Percentiles rank a stretch among this genome's conserved stretches.
These are phyloP conservation scores for Bipolaris zeicola DNA, from an alignment of 2,329 filamentous ascomycete genomes.

Conservation along the genomic window DNA sequence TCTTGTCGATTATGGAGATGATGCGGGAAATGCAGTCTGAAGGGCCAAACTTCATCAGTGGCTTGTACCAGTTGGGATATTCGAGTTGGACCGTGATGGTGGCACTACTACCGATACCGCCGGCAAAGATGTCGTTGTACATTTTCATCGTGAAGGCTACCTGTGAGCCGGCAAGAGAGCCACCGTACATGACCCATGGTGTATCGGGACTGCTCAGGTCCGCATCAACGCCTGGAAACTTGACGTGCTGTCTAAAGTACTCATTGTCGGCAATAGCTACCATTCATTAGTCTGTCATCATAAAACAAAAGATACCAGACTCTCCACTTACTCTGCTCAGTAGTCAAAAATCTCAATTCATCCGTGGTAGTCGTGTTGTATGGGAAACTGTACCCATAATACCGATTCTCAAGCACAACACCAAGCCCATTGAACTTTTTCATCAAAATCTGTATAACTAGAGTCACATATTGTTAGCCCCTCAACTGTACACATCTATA, in stretches of 20 bases:
- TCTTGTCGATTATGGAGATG: slow-evolving; percentile 57
- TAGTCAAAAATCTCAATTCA: slow-evolving; percentile 57
- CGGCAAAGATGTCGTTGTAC: slow-evolving; percentile 55
- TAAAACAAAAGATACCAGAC: background rate
- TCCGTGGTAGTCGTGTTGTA: slow-evolving; percentile 57
- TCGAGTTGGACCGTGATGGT: slow-evolving; percentile 50
- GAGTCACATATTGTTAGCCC: slow-evolving; percentile 9
- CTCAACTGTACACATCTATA: no score
- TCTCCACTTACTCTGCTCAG: slow-evolving; percentile 51
- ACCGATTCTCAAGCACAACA: slow-evolving; percentile 60
- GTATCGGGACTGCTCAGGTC: slow-evolving; percentile 53
- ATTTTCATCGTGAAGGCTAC: slow-evolving; percentile 55
- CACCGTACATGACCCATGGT: slow-evolving; percentile 56
- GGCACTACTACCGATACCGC: slow-evolving; percentile 57
- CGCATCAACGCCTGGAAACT: slow-evolving; percentile 52
- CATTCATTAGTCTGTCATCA: background rate
- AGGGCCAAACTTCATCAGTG: slow-evolving; percentile 57
- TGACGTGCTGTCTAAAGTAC: slow-evolving; percentile 57
- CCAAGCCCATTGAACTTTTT: slow-evolving; percentile 60
- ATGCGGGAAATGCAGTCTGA: slow-evolving; percentile 58
- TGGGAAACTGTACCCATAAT: slow-evolving; percentile 58
- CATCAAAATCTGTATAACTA: slow-evolving; percentile 61
- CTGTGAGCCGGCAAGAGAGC: slow-evolving; percentile 53
- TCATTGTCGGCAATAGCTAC: slow-evolving; percentile 57
- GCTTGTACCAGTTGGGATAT: slow-evolving; percentile 58